phyloP scores from a whole-genome alignment of 164 flowering plant species.

The Piper longum region DNA sequence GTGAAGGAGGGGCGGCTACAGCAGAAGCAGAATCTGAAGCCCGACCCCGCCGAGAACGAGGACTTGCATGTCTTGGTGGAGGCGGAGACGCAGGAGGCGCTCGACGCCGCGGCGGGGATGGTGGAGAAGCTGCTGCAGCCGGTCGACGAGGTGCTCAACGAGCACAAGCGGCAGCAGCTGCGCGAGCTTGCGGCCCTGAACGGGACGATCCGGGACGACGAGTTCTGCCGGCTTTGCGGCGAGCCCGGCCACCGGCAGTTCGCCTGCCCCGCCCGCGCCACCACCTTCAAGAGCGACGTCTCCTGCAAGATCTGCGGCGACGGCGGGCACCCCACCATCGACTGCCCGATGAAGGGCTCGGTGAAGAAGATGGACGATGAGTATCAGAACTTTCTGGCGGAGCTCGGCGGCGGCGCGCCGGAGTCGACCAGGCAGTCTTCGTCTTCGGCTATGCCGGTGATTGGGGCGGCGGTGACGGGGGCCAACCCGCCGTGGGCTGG shows the following conservation, averaged over 20 bases:
- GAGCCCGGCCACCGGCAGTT: slow-evolving; percentile 90
- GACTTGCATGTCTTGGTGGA: slow-evolving; percentile 94
- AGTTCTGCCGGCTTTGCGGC: slow-evolving; percentile 84
- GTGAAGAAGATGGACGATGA: slow-evolving; percentile 98
- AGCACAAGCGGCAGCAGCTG: slow-evolving; percentile 91
- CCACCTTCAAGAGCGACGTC: slow-evolving; percentile 90
- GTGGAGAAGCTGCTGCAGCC: slow-evolving; percentile 93
- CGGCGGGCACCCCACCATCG: slow-evolving; percentile 96
- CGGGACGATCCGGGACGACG: slow-evolving; percentile 93
- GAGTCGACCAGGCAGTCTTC: slow-evolving; percentile 48
- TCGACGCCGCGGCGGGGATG: slow-evolving; percentile 93
- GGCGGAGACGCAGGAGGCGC: slow-evolving; percentile 80
- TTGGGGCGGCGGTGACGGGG: slow-evolving; percentile 41
- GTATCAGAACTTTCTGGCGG: slow-evolving; percentile 85
- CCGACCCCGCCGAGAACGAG: slow-evolving; percentile 79
- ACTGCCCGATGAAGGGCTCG: slow-evolving; percentile 84
- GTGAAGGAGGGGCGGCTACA: slow-evolving; percentile 85
- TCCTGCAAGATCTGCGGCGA: slow-evolving; percentile 87
- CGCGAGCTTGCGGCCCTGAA: slow-evolving; percentile 87
- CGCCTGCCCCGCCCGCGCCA: slow-evolving; percentile 73
- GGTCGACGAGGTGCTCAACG: slow-evolving; percentile 86
- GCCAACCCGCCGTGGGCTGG: slow-evolving; percentile 75
- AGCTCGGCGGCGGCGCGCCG: slow-evolving; percentile 73
- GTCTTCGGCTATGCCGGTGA: slow-evolving; percentile 26
- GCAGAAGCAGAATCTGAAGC: slow-evolving; percentile 75